Percentiles rank a stretch among this genome's conserved stretches.
These are phyloP conservation scores for Metschnikowia matae DNA, from an alignment of 805 yeast species.

Conservation along the genomic window DNA sequence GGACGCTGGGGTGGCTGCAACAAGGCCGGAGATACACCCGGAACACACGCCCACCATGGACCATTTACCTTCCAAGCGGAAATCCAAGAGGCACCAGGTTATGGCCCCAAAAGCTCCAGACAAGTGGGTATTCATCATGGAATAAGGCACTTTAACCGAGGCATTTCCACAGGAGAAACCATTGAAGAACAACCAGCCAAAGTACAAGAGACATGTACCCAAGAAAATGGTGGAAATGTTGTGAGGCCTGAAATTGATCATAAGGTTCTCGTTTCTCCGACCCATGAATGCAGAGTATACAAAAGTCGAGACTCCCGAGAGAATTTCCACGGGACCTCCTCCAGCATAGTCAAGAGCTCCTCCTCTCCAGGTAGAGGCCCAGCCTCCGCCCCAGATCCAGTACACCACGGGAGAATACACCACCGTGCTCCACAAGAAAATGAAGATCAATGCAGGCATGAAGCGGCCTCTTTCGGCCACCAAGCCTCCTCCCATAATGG, in stretches of 20 bases:
- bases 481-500: slow-evolving; percentile 86
- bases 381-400: slow-evolving; percentile 96
- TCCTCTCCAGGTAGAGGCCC: slow-evolving; percentile 76
- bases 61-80: slow-evolving; percentile 84
- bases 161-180: slow-evolving; percentile 87
- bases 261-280: slow-evolving; percentile 65
- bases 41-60: slow-evolving; percentile 93
- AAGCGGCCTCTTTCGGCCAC: slow-evolving; percentile 88
- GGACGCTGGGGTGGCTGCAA: slow-evolving; percentile 94
- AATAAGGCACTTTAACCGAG: slow-evolving; percentile 76
- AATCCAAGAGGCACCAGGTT: slow-evolving; percentile 90
- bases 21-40: slow-evolving; percentile 92
- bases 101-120: slow-evolving; percentile 89
- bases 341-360: slow-evolving; percentile 97
- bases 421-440: slow-evolving; percentile 84
- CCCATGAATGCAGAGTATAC: slow-evolving; percentile 81
- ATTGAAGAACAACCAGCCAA: slow-evolving; percentile 96
- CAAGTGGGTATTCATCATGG: slow-evolving; percentile 86
- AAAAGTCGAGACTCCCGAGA: slow-evolving; percentile 87
- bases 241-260: slow-evolving; percentile 91
- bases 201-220: slow-evolving; percentile 84
- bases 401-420: slow-evolving; percentile 94
- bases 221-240: slow-evolving; percentile 86
- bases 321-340: slow-evolving; percentile 94
- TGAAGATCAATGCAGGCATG: slow-evolving; percentile 75